Evolutionary conservation across 176 grass and related monocot species (phyloP).

Genomic region (Rhynchospora breviuscula): DNA sequence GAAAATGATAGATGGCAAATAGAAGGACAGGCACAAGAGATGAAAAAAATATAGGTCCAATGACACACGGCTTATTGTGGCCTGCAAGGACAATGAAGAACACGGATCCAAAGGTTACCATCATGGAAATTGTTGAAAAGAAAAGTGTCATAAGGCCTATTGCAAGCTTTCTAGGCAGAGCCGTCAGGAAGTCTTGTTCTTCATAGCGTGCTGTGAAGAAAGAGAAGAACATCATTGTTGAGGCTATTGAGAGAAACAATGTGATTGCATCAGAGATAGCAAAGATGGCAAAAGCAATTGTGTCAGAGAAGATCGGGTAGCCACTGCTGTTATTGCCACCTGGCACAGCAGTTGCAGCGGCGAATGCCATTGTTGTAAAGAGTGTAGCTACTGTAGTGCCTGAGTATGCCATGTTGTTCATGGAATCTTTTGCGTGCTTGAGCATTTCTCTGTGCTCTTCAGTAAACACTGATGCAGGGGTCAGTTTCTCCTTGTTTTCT

Average conservation of each 20-base stretch:
- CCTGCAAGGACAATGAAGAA: neutral
- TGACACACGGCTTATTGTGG: neutral
- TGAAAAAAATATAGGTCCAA: neutral
- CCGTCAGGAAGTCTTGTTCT: conserved; percentile 10
- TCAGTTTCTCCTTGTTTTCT: neutral
- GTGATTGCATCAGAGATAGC: conserved; percentile 10
- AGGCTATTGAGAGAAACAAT: neutral
- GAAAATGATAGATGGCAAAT: conserved; percentile 2
- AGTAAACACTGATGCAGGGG: neutral
- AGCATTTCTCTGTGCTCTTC: conserved; percentile 1
- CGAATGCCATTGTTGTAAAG: conserved; percentile 5
- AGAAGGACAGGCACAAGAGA: conserved; percentile 2
- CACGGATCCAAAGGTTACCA: neutral
- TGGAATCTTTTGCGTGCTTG: conserved; percentile 1
- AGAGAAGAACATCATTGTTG: conserved; percentile 8
- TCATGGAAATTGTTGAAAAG: conserved; percentile 5
- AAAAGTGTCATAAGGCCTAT: conserved; percentile 3
- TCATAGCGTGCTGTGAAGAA: conserved; percentile 9
- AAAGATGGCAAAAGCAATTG: neutral
- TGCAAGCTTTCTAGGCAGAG: conserved; percentile 5
- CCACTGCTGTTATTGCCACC: conserved; percentile 7
- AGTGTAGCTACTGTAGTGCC: conserved; percentile 5
- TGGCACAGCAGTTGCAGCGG: neutral
- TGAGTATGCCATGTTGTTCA: conserved; percentile 3
- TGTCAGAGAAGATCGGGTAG: conserved; percentile 1